Conservation (phyloP, 2,329 filamentous ascomycete genomes). For the Diaporthe sp. region DNA sequence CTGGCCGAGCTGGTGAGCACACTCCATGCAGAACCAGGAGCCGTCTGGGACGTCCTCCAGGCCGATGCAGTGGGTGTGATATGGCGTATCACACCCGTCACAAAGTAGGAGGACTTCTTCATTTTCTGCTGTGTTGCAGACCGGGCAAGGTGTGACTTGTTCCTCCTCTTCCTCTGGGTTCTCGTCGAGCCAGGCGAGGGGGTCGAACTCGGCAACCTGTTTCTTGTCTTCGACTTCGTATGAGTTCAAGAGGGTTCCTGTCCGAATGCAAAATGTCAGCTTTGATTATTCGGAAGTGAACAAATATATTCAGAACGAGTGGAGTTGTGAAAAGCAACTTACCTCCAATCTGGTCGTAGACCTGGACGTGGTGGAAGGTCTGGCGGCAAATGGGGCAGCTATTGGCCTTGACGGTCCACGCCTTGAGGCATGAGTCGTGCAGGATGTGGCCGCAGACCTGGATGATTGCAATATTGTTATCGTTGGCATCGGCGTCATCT, state of each 20-base stretch:
- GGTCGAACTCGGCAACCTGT: slow-evolving; percentile 91
- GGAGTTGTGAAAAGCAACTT: slow-evolving; percentile 54
- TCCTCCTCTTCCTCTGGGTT: slow-evolving; percentile 79
- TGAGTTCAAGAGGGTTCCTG: slow-evolving; percentile 69
- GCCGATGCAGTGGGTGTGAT: slow-evolving; percentile 93
- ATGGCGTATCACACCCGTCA: slow-evolving; percentile 89
- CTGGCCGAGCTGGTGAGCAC: slow-evolving; percentile 66
- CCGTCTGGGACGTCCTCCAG: slow-evolving; percentile 82
- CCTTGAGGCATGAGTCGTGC: slow-evolving; percentile 91
- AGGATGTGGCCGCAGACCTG: slow-evolving; percentile 90
- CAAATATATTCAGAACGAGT: not conserved
- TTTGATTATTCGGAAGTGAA: not conserved
- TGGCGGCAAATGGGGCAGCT: slow-evolving; percentile 97
- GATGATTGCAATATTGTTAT: slow-evolving; percentile 69
- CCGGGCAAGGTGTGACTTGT: slow-evolving; percentile 80
- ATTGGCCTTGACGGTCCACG: slow-evolving; percentile 97
- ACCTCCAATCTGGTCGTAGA: slow-evolving; percentile 86
- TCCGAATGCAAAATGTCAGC: slow-evolving; percentile 44
- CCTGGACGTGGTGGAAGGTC: slow-evolving; percentile 89
- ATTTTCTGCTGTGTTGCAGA: slow-evolving; percentile 86
- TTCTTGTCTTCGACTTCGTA: slow-evolving; percentile 84
- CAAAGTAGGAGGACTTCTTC: slow-evolving; percentile 90
- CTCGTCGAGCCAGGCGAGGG: slow-evolving; percentile 80
- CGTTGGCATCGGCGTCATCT: slow-evolving; percentile 45
- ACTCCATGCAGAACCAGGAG: slow-evolving; percentile 93